Percentiles rank a stretch among this genome's conserved stretches.
These are phyloP conservation scores for Paxillus rubicundulus DNA, from an alignment of 768 basidiomycete genomes.

Conservation along the genomic window DNA sequence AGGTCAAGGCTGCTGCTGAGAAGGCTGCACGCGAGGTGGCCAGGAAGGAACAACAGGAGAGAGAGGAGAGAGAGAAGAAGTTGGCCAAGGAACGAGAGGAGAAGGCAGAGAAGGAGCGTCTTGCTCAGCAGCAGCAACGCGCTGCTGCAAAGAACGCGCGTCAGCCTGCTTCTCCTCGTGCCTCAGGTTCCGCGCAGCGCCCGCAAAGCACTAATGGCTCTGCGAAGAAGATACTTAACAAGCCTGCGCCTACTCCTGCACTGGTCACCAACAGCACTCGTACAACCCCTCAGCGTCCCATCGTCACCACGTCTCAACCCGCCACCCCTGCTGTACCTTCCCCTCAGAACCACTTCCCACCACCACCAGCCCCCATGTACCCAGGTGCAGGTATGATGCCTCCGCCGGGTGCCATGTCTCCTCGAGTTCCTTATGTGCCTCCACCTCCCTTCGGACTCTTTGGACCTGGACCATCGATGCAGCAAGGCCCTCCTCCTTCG, in stretches of 20 bases:
- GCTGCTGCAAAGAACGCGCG: conserved; percentile 46
- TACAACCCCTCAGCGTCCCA: conserved; percentile 36
- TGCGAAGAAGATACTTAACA: conserved; percentile 63
- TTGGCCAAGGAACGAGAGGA: conserved; percentile 63
- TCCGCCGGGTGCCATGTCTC: conserved; percentile 46
- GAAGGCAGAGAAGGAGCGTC: conserved; percentile 48
- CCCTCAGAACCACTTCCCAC: conserved; percentile 38
- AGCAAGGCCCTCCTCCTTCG: conserved; percentile 41
- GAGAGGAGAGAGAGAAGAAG: conserved; percentile 67
- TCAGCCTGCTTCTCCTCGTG: conserved; percentile 50
- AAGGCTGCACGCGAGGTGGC: conserved; percentile 41
- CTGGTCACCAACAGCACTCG: conserved; percentile 34
- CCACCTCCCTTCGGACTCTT: conserved; percentile 53
- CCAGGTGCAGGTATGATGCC: conserved; percentile 41
- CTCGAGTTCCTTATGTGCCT: conserved; percentile 51
- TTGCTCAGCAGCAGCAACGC: conserved; percentile 50
- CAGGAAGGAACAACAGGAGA: conserved; percentile 49
- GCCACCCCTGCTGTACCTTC: conserved; percentile 40
- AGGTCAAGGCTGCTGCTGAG: conserved; percentile 51
- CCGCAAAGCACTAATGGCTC: conserved; percentile 46
- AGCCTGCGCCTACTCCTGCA: conserved; percentile 35
- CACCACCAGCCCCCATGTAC: conserved; percentile 50
- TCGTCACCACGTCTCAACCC: conserved; percentile 42
- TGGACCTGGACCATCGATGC: conserved; percentile 43
- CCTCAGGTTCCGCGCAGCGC: conserved; percentile 48